Evolutionary conservation across 2,329 filamentous ascomycete genomes (phyloP), one percentile per base, ranked within the genome.

Genomic region (Dothideomycetidae sp.): DNA sequence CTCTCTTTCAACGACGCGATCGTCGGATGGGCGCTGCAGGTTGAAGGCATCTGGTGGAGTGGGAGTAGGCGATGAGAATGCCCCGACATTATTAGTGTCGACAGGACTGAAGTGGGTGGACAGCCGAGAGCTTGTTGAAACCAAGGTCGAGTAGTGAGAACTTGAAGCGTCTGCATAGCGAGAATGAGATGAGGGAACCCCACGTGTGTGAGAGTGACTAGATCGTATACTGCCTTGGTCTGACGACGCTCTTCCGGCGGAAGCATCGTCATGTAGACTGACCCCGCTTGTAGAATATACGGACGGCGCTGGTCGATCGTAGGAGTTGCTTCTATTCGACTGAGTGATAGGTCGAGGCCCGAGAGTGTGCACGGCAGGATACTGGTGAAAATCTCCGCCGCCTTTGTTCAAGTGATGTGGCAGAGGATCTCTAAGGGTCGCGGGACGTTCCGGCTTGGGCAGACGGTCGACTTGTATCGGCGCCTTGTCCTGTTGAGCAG

Each of bases 1-100:
- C 66, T 93, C 82, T 53, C 86, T 77, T 55, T 96, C 84, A 31
- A 94, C 81, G 10, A 93, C 64, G 42, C 76, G 73, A 53, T 92
- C 84, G 55, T 92, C 81, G 37, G 76, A 71, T 11, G 84, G 84
- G 49, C 80, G 75, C 32, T 75, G 71, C 36, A 90, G 72, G 44
- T 75, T 55, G 48, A 71, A 68, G n/a, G 65, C 66, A 14, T 71
- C 67, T 3, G 66, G 64, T 2, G 57, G 56, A 46, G 71, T 66
- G 7, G 64, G 66, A 2, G 64, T 53, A 10, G 62, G 64, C 29
- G 66, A 66, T 33, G 56, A 61, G 40, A 64, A 67, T 2, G 60
- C 59, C 7, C 64, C 62, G 2, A 62, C 53, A 29, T 63, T 60
- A 43, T 61, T 54, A 14, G 58, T 52, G 44, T 57, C 56, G 44